Percentiles rank a stretch among this genome's conserved stretches.
phyloP scores from a whole-genome alignment of 192 early-diverging fungal genomes.

The Umbelopsis vinacea region DNA sequence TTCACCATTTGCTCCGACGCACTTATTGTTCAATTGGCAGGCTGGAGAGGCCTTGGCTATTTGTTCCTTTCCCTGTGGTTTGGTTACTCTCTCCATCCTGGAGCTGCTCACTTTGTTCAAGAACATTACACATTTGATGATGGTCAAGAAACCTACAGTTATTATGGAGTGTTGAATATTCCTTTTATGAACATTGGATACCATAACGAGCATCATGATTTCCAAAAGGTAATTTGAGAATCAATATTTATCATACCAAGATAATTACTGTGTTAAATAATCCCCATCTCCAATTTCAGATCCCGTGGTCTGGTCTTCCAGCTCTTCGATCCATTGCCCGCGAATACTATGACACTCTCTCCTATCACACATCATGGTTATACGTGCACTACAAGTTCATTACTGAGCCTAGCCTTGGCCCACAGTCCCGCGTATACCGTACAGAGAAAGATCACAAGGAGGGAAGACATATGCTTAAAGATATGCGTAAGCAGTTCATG shows the following conservation, averaged over 20 bases:
- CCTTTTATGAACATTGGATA: slow-evolving; percentile 95
- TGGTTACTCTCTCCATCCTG: slow-evolving; percentile 89
- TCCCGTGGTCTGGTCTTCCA: slow-evolving; percentile 90
- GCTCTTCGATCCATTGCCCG: slow-evolving; percentile 76
- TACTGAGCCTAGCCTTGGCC: slow-evolving; percentile 69
- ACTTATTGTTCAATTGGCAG: slow-evolving; percentile 60
- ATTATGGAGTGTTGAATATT: slow-evolving; percentile 90
- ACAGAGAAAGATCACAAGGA: slow-evolving; percentile 70
- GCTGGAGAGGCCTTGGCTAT: slow-evolving; percentile 68
- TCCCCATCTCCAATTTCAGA: slow-evolving; percentile 36
- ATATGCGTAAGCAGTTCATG: slow-evolving; percentile 37
- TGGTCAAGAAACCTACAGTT: slow-evolving; percentile 96
- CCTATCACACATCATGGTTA: slow-evolving; percentile 87
- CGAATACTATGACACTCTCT: slow-evolving; percentile 88
- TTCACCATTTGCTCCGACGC: slow-evolving; percentile 65
- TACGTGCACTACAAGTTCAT: slow-evolving; percentile 86
- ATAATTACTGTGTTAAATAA: neutral
- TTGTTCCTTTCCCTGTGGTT: slow-evolving; percentile 74
- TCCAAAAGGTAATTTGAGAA: slow-evolving; percentile 59
- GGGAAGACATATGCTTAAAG: slow-evolving; percentile 69
- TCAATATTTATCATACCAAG: neutral
- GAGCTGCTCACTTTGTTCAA: slow-evolving; percentile 95
- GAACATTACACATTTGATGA: slow-evolving; percentile 96
- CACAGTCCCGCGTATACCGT: slow-evolving; percentile 82
- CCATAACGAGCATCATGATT: slow-evolving; percentile 99